Base-by-base conservation (phyloP, 2,329 filamentous ascomycete species). In the Nigrograna mackinnonii region DNA sequence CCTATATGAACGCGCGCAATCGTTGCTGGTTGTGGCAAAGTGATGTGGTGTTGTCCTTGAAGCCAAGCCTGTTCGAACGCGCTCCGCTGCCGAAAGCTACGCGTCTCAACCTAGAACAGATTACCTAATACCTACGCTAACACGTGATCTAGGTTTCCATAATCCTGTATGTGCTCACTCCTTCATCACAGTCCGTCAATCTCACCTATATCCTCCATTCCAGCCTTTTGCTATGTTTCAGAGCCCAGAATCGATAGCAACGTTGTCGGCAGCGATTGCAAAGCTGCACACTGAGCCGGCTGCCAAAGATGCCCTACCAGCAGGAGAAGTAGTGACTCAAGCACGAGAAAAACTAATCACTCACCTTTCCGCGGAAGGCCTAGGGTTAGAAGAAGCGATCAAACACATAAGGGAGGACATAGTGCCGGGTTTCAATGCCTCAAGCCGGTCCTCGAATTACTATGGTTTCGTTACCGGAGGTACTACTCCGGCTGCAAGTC, bases 401-500 rank as follows among this genome's bases (percentile, higher is more conserved):
- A 49, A 60, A 5, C 78, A 80, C 51, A 54, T 80, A 3, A 50
- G 66, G 4, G 47, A 69, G 5, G 74, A 79, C 21, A 59, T 81
- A 5, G 62, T 64, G 3, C 75, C 76, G 5, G 86, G 79, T 1
- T 78, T 94, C 45, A 90, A 85, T 55, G 79, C 76, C 13, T 80
- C 83, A 57, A 84, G 82, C 52, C 77, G 60, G 21, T 69, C 68
- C 7, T 54, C 65, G 17, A 60, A 62, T 13, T 68, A 95, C 75
- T 95, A 89, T 66, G 91, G 90, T 45, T 96, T 96, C 64, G 87
- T 96, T 5, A 95, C 86, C 0, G 92, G 92, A 33, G 87, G 89
- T 12, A 76, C 79, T 6, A 87, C 91, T 0, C 89, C 90, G 5
- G 83, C 90, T 18, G 91, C 91, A 22, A 79, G 86, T 54, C 80